Evolutionary conservation across 495 filamentous ascomycete species (phyloP).

Genomic region (Saxophila tyrrhenica): DNA sequence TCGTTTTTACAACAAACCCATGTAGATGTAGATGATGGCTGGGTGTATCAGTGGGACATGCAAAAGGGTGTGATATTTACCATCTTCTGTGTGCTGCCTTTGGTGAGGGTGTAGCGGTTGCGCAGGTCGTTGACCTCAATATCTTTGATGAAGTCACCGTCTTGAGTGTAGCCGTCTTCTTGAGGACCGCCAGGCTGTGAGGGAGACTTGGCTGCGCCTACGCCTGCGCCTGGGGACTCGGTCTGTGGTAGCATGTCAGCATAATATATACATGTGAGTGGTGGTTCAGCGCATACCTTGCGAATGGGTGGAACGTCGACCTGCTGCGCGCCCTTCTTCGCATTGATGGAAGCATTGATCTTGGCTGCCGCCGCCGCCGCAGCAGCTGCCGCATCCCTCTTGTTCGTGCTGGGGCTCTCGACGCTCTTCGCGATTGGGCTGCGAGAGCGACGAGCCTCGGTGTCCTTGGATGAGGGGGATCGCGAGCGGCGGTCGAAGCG

Average conservation of each 20-base stretch:
- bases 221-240: slow-evolving; percentile 29
- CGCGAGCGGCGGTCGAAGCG: slow-evolving; percentile 80
- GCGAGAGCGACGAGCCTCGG: slow-evolving; percentile 57
- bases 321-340: slow-evolving; percentile 86
- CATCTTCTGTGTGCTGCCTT: slow-evolving; percentile 97
- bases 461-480: slow-evolving; percentile 53
- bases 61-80: slow-evolving; percentile 63
- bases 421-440: slow-evolving; percentile 58
- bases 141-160: slow-evolving; percentile 95
- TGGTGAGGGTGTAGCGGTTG: slow-evolving; percentile 95
- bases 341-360: slow-evolving; percentile 86
- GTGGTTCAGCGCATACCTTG: slow-evolving; percentile 40
- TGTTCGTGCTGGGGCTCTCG: slow-evolving; percentile 42
- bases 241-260: slow-evolving; percentile 32
- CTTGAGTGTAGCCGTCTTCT: slow-evolving; percentile 81
- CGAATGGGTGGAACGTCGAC: slow-evolving; percentile 86
- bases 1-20: slow-evolving; percentile 12
- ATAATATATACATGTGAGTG: not conserved
- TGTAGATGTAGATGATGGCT: slow-evolving; percentile 34
- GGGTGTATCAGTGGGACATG: slow-evolving; percentile 64
- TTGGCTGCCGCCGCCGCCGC: slow-evolving; percentile 84
- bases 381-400: slow-evolving; percentile 48
- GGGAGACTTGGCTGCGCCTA: slow-evolving; percentile 37
- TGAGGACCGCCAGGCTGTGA: slow-evolving; percentile 43
- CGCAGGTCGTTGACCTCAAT: slow-evolving; percentile 97